Evolutionary conservation across 2,329 filamentous ascomycete species (phyloP).

Genomic region (Arthrobotrys sphaeroides): DNA sequence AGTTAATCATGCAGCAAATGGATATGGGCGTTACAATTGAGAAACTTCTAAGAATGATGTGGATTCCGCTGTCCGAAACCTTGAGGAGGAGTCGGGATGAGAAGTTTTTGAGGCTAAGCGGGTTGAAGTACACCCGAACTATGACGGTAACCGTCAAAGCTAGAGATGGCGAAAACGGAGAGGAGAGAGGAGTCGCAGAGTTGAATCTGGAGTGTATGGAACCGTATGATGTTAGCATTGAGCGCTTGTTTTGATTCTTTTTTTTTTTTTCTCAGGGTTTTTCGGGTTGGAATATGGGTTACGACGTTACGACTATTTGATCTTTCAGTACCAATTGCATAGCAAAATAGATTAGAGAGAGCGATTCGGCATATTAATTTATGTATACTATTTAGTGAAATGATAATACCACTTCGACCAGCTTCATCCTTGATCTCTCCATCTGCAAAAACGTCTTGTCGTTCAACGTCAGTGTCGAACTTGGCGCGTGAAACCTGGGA

Average conservation of each 20-base stretch:
- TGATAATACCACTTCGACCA: neutral
- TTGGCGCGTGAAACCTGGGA: too few relatives aligned
- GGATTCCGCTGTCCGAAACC: constrained; percentile 48
- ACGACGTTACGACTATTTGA: neutral
- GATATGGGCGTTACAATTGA: constrained; percentile 50
- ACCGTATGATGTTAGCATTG: constrained; percentile 41
- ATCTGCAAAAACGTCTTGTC: neutral
- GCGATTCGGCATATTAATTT: neutral
- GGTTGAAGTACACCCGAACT: constrained; percentile 32
- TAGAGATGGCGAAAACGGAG: constrained; percentile 11
- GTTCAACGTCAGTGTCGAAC: neutral
- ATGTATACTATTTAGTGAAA: constrained; percentile 14
- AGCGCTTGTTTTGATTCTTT: constrained; percentile 1
- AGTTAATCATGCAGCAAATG: neutral
- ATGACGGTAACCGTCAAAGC: constrained; percentile 44
- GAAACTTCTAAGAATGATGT: constrained; percentile 48
- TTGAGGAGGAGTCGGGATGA: constrained; percentile 39
- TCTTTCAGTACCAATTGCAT: neutral
- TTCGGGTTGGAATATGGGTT: neutral
- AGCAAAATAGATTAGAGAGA: constrained; percentile 15
- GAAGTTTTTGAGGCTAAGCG: constrained; percentile 35
- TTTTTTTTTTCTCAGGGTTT: neutral
- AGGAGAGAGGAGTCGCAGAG: constrained; percentile 31
- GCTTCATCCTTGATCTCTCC: too few relatives aligned
- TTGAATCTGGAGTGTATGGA: constrained; percentile 48